Percentiles rank a stretch among this genome's conserved stretches.
phyloP scores from a whole-genome alignment of 768 basidiomycete genomes.

The Boletus vermiculosoides region DNA sequence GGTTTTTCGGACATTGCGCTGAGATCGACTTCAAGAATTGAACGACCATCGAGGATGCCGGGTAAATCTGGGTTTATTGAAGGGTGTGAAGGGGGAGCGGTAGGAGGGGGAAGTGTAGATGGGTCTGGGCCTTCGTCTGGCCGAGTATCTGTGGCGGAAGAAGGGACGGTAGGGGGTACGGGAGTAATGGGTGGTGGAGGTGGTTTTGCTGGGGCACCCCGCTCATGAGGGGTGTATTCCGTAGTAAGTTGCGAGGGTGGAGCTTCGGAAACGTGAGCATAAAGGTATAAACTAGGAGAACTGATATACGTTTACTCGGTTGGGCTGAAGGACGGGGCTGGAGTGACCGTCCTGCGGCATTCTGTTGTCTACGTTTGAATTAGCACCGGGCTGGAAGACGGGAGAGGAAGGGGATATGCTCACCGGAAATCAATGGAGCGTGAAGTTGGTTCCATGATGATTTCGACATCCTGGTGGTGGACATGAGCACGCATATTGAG shows the following conservation, averaged over 20 bases:
- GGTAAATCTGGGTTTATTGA: constrained; percentile 64
- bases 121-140: constrained; percentile 59
- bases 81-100: constrained; percentile 79
- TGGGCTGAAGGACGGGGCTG: constrained; percentile 34
- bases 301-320: constrained; percentile 29
- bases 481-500: constrained; percentile 6
- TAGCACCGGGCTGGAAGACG: not conserved
- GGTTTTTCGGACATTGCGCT: constrained; percentile 74
- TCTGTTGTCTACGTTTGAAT: constrained; percentile 34
- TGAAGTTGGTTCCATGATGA: constrained; percentile 79
- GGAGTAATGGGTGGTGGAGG: constrained; percentile 17
- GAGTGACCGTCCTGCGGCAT: constrained; percentile 31
- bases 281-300: constrained; percentile 1
- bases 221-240: constrained; percentile 75
- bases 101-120: constrained; percentile 59
- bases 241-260: constrained; percentile 67
- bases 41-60: constrained; percentile 70
- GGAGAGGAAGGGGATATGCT: constrained; percentile 12
- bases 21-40: constrained; percentile 84
- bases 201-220: constrained; percentile 46
- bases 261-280: constrained; percentile 18
- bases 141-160: constrained; percentile 15
- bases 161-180: constrained; percentile 21
- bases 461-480: constrained; percentile 71
- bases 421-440: constrained; percentile 78